Conservation (phyloP, 2,329 filamentous ascomycete genomes). For the Xylaria sp. region DNA sequence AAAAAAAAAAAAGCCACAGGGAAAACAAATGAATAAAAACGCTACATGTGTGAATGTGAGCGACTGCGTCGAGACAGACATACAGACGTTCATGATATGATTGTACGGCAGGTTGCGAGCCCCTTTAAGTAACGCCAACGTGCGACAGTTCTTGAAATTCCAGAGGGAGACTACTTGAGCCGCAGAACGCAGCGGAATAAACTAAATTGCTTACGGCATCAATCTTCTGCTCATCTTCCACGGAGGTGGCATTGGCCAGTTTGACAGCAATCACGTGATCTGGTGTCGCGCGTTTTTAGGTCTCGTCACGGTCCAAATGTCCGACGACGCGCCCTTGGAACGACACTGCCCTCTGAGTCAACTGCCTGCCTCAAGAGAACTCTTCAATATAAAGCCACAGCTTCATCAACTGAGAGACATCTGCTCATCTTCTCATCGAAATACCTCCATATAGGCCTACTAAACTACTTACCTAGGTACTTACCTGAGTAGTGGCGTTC, state of each 20-base stretch:
- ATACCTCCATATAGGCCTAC: not conserved
- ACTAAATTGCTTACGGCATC: not conserved
- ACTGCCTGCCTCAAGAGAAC: not conserved
- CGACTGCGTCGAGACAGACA: no score
- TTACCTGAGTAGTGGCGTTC: no score
- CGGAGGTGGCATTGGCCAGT: constrained; percentile 23
- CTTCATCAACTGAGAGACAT: not conserved
- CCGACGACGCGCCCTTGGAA: constrained; percentile 22
- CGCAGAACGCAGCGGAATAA: no score
- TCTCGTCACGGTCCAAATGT: constrained; percentile 1
- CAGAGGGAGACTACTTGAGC: no score
- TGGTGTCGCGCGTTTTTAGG: constrained; percentile 31
- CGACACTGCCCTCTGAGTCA: constrained; percentile 13
- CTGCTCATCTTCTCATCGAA: not conserved
- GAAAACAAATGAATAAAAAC: no score
- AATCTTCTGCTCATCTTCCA: not conserved
- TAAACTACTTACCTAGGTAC: not conserved
- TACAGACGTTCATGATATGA: no score
- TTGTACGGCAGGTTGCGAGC: no score
- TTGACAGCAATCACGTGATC: constrained; percentile 32
- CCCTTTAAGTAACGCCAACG: no score
- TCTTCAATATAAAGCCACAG: not conserved
- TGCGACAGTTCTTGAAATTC: no score
- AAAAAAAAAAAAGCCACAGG: no score
- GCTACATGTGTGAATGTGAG: no score